Evolutionary conservation across 768 basidiomycete species (phyloP), one percentile per base, ranked within the genome.

Genomic region (Flagelloscypha sp.): DNA sequence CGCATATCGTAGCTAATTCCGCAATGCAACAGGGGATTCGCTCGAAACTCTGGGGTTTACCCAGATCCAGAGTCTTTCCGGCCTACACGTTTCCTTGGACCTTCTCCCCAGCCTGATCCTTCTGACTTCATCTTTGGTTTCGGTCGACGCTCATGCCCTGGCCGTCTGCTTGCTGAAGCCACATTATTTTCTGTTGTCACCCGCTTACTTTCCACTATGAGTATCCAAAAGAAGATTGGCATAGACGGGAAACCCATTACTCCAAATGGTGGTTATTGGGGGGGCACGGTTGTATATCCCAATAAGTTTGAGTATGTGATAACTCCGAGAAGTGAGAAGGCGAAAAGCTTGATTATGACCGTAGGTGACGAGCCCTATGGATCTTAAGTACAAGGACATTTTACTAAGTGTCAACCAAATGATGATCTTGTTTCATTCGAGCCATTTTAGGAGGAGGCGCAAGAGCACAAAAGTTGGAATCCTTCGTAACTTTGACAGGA

Each of bases 101-200:
- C 36, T 2, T 34, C 45, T 17, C 52, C 59, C 3, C 56, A 65
- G 36, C 36, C 34, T 2, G 65, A 67, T 33, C 59, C 65, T 2
- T 58, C 56, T 15, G 52, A 43, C 0, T 56, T 61, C 27, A 61
- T 62, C 30, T 72, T 67, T 31, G 70, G 70, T 2, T 72, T 67
- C 30, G 70, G 70, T 6, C 48, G 70, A 47, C 58, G 70, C 5
- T 42, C 49, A 7, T 56, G 55, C 39, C 56, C 57, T 25, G 59
- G 59, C 7, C 46, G 45, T 6, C 48, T 52, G 29, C 41, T 59
- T 18, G 58, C 53, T 8, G 50, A 56, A 11, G 45, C 50, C 5
- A 53, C 47, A 12, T 35, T 58, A 27, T 54, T 48, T 22, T 13
- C 21, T 16, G 17, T n/a, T 25, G 38, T 28, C 22, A 33, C 20